These are phyloP conservation scores for Corymbia citriodora DNA, from an alignment of 441 rosid species.

Conservation along the genomic window DNA sequence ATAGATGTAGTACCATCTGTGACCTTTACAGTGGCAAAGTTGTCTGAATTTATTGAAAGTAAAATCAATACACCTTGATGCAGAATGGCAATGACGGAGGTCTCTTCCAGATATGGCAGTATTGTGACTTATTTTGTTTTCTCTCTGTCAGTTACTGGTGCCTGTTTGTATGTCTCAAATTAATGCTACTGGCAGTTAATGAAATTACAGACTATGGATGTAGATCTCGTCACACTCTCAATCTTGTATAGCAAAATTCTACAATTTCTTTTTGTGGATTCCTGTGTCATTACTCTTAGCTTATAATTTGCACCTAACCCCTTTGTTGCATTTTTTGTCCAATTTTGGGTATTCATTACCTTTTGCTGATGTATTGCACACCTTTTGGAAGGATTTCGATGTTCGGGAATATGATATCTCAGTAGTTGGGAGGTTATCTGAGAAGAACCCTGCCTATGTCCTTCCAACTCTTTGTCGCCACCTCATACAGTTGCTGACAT, in stretches of 20 bases:
- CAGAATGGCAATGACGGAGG: background rate
- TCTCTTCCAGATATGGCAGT: background rate
- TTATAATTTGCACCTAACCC: background rate
- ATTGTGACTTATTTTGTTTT: background rate
- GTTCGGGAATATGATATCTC: constrained; percentile 98
- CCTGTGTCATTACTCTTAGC: background rate
- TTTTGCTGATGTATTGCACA: background rate
- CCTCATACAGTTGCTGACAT: constrained; percentile 94
- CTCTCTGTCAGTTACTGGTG: background rate
- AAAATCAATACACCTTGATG: background rate
- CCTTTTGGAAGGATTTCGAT: constrained; percentile 71
- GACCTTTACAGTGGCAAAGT: background rate
- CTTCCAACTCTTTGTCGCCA: constrained; percentile 99
- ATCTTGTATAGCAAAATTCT: background rate
- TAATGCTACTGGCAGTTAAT: background rate
- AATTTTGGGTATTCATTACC: background rate
- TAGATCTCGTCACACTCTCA: background rate
- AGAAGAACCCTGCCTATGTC: constrained; percentile 99
- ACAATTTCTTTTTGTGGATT: background rate
- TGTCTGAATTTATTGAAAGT: background rate
- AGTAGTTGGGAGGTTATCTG: constrained; percentile 97
- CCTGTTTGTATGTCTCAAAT: background rate
- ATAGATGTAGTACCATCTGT: background rate
- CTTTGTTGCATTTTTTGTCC: background rate
- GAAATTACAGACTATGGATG: background rate